Conservation (phyloP, 2,329 filamentous ascomycete species). For the Hawksworthiomyces lignivorus region DNA sequence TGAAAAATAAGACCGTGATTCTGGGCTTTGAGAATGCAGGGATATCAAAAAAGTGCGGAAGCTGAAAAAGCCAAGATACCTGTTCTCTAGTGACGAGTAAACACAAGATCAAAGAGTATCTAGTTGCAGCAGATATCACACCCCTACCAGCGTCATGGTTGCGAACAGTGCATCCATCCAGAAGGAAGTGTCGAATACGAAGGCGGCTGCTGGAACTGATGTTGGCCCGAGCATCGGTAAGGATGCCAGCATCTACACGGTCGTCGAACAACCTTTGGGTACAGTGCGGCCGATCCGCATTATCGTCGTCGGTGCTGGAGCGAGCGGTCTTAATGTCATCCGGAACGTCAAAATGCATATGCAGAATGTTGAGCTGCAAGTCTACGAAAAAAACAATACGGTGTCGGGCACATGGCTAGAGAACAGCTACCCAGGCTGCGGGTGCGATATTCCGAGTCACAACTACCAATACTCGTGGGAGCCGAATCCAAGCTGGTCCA, state of each 20-base stretch:
- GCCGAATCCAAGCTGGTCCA: conserved; percentile 13
- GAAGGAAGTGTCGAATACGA: too few species aligned
- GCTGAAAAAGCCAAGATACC: too few species aligned
- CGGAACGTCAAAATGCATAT: conserved; percentile 10
- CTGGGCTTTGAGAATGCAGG: too few species aligned
- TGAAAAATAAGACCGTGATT: too few species aligned
- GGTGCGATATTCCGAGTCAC: conserved; percentile 16
- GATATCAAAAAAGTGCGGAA: too few species aligned
- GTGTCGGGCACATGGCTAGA: conserved; percentile 15
- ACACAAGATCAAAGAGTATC: too few species aligned
- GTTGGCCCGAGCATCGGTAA: background rate
- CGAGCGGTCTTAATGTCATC: conserved; percentile 7
- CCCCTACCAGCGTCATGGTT: too few species aligned
- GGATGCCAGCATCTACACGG: background rate
- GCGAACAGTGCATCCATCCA: too few species aligned
- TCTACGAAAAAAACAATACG: conserved; percentile 14
- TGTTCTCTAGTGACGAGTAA: too few species aligned
- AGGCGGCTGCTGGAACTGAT: too few species aligned
- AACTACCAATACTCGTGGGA: conserved; percentile 14
- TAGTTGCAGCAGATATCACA: too few species aligned
- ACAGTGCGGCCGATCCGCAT: conserved; percentile 14
- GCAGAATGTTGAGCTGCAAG: conserved; percentile 9
- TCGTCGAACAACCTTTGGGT: conserved; percentile 10
- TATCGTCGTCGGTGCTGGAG: conserved; percentile 38
- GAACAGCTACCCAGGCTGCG: conserved; percentile 16